Conservation (phyloP, 164 flowering plant genomes). For the Macadamia integrifolia region DNA sequence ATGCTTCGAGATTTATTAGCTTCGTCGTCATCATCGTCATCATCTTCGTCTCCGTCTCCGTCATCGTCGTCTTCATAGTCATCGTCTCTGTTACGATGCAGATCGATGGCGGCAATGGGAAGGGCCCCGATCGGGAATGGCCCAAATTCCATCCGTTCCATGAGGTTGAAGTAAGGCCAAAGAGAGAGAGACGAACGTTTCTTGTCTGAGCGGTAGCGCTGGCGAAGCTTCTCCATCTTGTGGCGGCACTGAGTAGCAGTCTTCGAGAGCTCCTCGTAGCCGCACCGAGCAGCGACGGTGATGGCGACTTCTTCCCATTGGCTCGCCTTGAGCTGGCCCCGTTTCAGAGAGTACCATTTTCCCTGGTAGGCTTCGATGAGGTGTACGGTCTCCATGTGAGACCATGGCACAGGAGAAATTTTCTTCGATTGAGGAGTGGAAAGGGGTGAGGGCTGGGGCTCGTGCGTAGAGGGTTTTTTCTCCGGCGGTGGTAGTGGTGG, state of each 20-base stretch:
- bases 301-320: slow-evolving; percentile 88
- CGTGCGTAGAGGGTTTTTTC: background rate
- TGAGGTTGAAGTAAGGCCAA: slow-evolving; percentile 59
- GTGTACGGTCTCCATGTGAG: slow-evolving; percentile 61
- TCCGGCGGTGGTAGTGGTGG: background rate
- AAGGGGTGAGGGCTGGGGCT: background rate
- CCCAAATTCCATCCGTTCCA: slow-evolving; percentile 69
- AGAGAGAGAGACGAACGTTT: slow-evolving; percentile 26
- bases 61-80: slow-evolving; percentile 25
- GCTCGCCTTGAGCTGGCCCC: slow-evolving; percentile 63
- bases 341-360: slow-evolving; percentile 74
- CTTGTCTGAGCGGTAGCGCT: slow-evolving; percentile 68
- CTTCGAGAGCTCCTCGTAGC: slow-evolving; percentile 50
- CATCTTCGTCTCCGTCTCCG: slow-evolving; percentile 13
- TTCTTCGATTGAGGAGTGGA: background rate
- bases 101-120: slow-evolving; percentile 28
- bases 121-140: slow-evolving; percentile 39
- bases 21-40: slow-evolving; percentile 15
- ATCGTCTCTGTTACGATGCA: slow-evolving; percentile 1
- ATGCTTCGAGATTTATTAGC: slow-evolving; percentile 40
- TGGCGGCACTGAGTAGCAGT: slow-evolving; percentile 88
- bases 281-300: slow-evolving; percentile 68
- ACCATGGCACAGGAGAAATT: slow-evolving; percentile 59
- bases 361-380: slow-evolving; percentile 76
- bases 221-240: slow-evolving; percentile 94